Evolutionary conservation across 106 monocot genomes (phyloP).

Genomic region (Dendrobium huoshanense): DNA sequence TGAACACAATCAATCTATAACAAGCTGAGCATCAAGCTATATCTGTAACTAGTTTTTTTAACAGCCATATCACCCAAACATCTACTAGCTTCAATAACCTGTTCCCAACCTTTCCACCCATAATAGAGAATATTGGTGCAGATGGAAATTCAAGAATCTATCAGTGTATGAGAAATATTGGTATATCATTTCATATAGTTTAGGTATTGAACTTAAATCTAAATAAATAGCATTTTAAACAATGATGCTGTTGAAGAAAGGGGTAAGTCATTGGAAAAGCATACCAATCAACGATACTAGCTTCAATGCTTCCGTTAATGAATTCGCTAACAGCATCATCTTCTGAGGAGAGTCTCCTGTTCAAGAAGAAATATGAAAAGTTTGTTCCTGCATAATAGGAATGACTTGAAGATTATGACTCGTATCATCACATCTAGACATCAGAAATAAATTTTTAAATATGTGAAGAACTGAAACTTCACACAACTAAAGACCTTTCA

Average conservation of each 20-base stretch:
- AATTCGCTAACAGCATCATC: conserved; percentile 36
- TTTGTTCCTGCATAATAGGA: conserved; percentile 4
- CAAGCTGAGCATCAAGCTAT: background rate
- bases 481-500: background rate
- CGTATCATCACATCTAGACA: background rate
- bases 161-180: background rate
- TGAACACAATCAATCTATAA: background rate
- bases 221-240: background rate
- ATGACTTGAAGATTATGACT: background rate
- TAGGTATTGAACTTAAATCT: background rate
- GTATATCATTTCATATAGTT: background rate
- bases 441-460: background rate
- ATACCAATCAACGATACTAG: conserved; percentile 79
- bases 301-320: conserved; percentile 62
- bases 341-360: conserved; percentile 48
- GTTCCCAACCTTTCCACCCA: no score
- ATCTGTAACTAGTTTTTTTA: background rate
- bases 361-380: conserved; percentile 22
- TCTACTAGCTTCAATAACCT: background rate
- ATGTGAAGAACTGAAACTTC: background rate
- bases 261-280: background rate
- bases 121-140: no score
- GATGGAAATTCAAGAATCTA: background rate
- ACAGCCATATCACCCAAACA: background rate
- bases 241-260: background rate